phyloP scores from a whole-genome alignment of 1,139 yeast genomes.

The Zygoascus hellenicus region DNA sequence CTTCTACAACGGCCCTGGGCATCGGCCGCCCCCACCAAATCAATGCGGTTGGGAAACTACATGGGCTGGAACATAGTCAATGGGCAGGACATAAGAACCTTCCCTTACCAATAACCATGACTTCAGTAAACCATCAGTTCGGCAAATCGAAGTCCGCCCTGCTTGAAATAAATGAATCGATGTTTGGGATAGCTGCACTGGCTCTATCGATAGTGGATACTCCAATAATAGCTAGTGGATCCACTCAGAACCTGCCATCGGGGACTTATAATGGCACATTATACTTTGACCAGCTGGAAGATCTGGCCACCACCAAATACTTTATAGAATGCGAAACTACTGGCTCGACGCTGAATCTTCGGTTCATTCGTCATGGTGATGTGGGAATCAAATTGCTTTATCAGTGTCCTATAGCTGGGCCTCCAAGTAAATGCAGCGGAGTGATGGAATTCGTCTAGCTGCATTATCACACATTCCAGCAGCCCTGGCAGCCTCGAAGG shows the following conservation, averaged over 20 bases:
- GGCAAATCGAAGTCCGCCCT: constrained; percentile 17
- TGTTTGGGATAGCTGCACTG: constrained; percentile 26
- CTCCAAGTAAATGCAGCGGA: constrained; percentile 17
- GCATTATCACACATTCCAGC: background rate
- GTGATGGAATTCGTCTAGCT: constrained; percentile 17
- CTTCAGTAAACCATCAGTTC: constrained; percentile 2
- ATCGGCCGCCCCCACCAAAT: too few species aligned
- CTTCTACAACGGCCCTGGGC: too few species aligned
- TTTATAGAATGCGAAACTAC: constrained; percentile 21
- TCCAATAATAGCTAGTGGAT: constrained; percentile 28
- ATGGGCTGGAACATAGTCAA: too few species aligned
- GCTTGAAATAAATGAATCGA: constrained; percentile 22
- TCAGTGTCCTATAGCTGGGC: constrained; percentile 13
- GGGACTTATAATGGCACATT: constrained; percentile 26
- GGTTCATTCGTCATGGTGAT: constrained; percentile 13
- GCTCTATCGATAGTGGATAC: constrained; percentile 20
- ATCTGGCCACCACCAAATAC: constrained; percentile 24
- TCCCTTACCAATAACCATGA: too few species aligned
- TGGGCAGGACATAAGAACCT: too few species aligned
- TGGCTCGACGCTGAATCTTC: constrained; percentile 13
- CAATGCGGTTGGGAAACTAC: too few species aligned
- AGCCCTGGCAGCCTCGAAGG: too few species aligned
- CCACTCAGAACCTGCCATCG: constrained; percentile 23
- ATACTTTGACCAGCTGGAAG: constrained; percentile 24
- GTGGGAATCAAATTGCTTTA: constrained; percentile 15